Base-by-base conservation (phyloP, 1,284 basidiomycete genomes). In the Microbotryum saponariae region DNA sequence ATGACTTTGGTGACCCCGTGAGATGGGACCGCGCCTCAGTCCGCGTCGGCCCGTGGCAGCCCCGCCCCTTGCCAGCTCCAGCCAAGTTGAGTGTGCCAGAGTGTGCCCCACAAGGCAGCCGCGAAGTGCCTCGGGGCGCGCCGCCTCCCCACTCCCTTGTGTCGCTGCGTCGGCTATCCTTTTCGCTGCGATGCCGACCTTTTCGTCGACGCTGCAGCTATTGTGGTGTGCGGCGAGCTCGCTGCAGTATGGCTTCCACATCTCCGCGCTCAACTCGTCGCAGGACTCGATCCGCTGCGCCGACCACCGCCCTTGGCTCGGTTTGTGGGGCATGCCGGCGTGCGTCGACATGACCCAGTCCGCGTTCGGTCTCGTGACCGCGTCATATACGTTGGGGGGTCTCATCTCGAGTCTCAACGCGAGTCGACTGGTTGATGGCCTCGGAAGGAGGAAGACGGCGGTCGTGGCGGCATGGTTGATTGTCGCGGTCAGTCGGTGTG, bases 321-420 rank as follows among this genome's bases (percentile, higher is more conserved):
- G 45, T 21, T 21, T 51, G 4, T 9, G 59, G 25, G 50, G 42
- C 9, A 51, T 66, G 21, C 49, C 58, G 3, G 53, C 66, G 25
- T 71, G 70, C 51, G 56, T 71, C 37, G 29, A 49, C 1, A 60
- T 71, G 33, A 55, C 29, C 10, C 47, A 21, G 23, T 49, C 33
- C 51, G 55, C 31, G 2, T 54, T 52, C 47, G 59, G 64, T 58
- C 64, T 71, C 14, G 61, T 73, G 50, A 76, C 74, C 0, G 66
- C 74, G 21, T 71, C 73, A 18, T 77, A 76, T 61, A 77, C 77
- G 2, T 59, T 76, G 37, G 77, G 77, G 5, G 77, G 77, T 16
- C 67, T 77, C 3, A 51, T 71, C 2, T 71, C 72, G 21, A 72
- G 71, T 27, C 23, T 74, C 5, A 42, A 54, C 12, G 65, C 74